Evolutionary conservation across 257 asterid genomes (phyloP).

Genomic region (Parsonsia alboflavescens): DNA sequence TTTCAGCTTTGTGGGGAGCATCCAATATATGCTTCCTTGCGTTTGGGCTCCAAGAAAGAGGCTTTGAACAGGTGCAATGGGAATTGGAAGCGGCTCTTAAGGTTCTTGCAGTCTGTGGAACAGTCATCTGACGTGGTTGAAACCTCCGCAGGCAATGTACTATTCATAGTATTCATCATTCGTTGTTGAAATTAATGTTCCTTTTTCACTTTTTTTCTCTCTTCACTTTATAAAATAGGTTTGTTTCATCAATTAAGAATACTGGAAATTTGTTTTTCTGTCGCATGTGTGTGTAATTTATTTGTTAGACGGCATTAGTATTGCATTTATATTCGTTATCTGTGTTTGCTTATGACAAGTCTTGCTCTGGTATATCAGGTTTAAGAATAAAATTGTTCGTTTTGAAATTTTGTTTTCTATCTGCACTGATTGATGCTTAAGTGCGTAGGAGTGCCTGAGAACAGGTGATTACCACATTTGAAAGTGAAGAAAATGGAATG

Average conservation of each 20-base stretch:
- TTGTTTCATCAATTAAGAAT: neutral
- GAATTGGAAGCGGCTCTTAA: slow-evolving; percentile 65
- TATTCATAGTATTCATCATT: slow-evolving; percentile 21
- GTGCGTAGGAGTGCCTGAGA: neutral
- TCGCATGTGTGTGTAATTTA: neutral
- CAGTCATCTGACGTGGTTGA: slow-evolving; percentile 63
- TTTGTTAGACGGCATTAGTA: neutral
- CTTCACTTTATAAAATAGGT: neutral
- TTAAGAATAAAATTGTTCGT: neutral
- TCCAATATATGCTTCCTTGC: slow-evolving; percentile 46
- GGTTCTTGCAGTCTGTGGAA: slow-evolving; percentile 76
- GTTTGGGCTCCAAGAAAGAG: slow-evolving; percentile 35
- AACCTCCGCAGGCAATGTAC: slow-evolving; percentile 80
- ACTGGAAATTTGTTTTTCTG: neutral
- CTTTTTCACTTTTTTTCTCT: neutral
- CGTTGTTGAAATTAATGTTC: no score
- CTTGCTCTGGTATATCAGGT: neutral
- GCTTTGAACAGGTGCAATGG: slow-evolving; percentile 49
- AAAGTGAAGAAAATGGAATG: no score
- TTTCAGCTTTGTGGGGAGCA: slow-evolving; percentile 58
- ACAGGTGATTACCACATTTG: neutral
- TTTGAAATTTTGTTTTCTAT: neutral
- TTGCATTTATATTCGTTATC: neutral
- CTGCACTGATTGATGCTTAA: neutral
- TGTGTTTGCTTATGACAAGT: neutral